Evolutionary conservation across 768 basidiomycete genomes (phyloP), one percentile per base, ranked within the genome.

Genomic region (Auricularia auricula-judae): DNA sequence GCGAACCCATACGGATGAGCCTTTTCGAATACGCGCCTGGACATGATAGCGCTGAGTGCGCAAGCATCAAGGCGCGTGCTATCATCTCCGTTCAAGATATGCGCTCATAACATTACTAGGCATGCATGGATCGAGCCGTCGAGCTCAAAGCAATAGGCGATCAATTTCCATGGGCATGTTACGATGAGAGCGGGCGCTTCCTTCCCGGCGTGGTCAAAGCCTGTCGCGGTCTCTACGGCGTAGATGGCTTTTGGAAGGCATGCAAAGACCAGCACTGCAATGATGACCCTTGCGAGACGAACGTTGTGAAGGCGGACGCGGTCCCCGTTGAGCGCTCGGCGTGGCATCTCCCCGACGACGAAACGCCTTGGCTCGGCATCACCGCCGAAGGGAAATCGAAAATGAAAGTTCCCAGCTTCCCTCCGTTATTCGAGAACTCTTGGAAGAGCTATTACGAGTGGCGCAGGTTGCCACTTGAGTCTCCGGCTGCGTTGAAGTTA

Each of bases 391-490:
- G 47, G 18, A 51, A 18, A 21, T 16, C 47, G 47, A 16, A 51
- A 5, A 51, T 51, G 47, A 10, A 51, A 18, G 18, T 51, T 10
- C 47, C 47, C 11, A 18, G 18, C 47, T 51, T 51, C 16, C 47
- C 47, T 51, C 68, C 78, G 39, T 67, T 69, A 5, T 66, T 64
- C 11, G 54, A 68, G 39, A 47, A 64, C 34, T 76, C 74, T 64
- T 82, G 81, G 81, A 72, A 71, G 36, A 75, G 76, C 33, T 82
- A 79, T 71, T 77, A 81, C 68, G 66, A 73, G 59, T 81, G 80
- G 81, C 76, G 81, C 43, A 72, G 74, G 59, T 68, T 82, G 23
- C 75, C 80, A 42, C 69, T 79, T 44, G 70, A 71, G 33, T 80
- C 80, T 23, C 78, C 79, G 7, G 79, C 78, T 0, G 78, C 75